phyloP scores from a whole-genome alignment of 2,329 filamentous ascomycete species.

The Tolypocladium tropicale region DNA sequence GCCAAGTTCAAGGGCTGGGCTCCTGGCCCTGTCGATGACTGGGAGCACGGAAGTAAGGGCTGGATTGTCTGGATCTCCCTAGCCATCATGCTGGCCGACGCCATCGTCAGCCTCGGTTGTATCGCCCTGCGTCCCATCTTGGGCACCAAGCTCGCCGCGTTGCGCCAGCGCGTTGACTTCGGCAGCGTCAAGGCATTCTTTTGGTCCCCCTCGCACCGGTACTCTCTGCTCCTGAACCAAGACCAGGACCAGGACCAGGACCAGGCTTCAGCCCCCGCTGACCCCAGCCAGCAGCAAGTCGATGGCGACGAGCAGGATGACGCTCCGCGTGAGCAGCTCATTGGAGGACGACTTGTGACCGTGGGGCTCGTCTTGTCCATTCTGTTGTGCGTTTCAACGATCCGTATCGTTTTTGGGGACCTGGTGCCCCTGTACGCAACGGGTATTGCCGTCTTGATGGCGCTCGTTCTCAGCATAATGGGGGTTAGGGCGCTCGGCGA shows the following conservation, averaged over 20 bases:
- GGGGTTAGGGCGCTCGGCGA: conserved; percentile 60
- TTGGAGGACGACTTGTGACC: conserved; percentile 59
- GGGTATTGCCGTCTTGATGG: conserved; percentile 71
- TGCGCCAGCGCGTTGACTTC: not conserved
- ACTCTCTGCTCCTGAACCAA: conserved; percentile 10
- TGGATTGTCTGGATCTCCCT: conserved; percentile 98
- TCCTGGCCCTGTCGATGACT: conserved; percentile 74
- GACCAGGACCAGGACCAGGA: conserved; percentile 1
- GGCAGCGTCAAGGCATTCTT: not conserved
- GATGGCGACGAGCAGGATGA: conserved; percentile 50
- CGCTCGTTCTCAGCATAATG: conserved; percentile 69
- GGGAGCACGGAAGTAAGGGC: conserved; percentile 88
- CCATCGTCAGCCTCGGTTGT: conserved; percentile 77
- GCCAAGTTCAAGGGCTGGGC: conserved; percentile 85
- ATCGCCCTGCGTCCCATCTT: conserved; percentile 55
- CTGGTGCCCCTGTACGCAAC: conserved; percentile 72
- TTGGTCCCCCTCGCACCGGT: conserved; percentile 9
- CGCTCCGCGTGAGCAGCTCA: conserved; percentile 72
- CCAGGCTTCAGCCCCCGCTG: not conserved
- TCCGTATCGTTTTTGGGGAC: conserved; percentile 72
- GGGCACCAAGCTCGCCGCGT: not conserved
- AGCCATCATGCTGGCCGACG: conserved; percentile 93
- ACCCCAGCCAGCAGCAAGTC: not conserved
- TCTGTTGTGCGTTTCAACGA: conserved; percentile 67
- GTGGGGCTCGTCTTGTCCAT: conserved; percentile 71